Conservation (phyloP, 2,329 filamentous ascomycete genomes). For the Podosphaera aphanis region DNA sequence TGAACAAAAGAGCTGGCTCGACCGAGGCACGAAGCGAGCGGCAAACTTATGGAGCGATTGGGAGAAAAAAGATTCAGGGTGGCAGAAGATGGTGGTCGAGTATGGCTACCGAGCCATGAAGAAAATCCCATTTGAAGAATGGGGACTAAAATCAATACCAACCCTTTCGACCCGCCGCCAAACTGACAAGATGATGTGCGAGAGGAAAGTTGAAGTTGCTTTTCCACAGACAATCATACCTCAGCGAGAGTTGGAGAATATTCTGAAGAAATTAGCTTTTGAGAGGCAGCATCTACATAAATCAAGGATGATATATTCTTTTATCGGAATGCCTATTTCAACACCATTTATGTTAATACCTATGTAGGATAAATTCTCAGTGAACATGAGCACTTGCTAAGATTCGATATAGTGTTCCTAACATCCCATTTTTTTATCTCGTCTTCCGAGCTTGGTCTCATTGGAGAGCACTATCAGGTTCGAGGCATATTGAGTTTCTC, state of each 20-base stretch:
- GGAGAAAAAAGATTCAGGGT: slow-evolving; percentile 65
- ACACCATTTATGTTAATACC: slow-evolving; percentile 66
- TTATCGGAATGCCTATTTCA: slow-evolving; percentile 61
- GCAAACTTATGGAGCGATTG: slow-evolving; percentile 61
- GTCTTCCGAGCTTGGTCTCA: slow-evolving; percentile 80
- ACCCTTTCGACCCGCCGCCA: slow-evolving; percentile 46
- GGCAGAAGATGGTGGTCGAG: slow-evolving; percentile 68
- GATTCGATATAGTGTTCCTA: slow-evolving; percentile 43
- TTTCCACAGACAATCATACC: slow-evolving; percentile 54
- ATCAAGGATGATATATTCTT: slow-evolving; percentile 55
- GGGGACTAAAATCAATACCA: slow-evolving; percentile 87
- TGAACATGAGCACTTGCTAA: neutral
- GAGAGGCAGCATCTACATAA: slow-evolving; percentile 62
- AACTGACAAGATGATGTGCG: slow-evolving; percentile 36
- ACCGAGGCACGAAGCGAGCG: slow-evolving; percentile 48
- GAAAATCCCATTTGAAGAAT: slow-evolving; percentile 88
- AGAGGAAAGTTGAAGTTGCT: slow-evolving; percentile 45
- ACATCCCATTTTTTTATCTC: slow-evolving; percentile 92
- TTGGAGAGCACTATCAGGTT: slow-evolving; percentile 66
- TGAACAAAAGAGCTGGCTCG: slow-evolving; percentile 31
- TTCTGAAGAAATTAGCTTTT: slow-evolving; percentile 50
- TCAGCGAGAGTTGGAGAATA: slow-evolving; percentile 32
- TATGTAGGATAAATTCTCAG: slow-evolving; percentile 33
- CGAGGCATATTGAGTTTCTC: slow-evolving; percentile 65
- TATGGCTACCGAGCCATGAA: slow-evolving; percentile 73